phyloP scores from a whole-genome alignment of 768 basidiomycete species.

The Amanita fuliginea region DNA sequence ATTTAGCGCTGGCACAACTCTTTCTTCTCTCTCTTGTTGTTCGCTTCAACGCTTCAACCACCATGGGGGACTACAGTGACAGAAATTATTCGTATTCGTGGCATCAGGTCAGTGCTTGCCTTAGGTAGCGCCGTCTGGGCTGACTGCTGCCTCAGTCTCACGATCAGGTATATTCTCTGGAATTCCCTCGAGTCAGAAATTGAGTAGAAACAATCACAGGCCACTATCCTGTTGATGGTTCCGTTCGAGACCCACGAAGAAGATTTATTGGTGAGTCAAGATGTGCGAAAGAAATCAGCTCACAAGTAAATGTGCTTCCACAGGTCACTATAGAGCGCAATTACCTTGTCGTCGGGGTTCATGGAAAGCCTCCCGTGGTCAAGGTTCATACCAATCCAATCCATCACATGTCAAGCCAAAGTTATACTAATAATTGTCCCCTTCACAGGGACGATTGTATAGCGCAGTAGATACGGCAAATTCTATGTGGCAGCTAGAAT shows the following conservation, averaged over 20 bases:
- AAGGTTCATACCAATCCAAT: constrained; percentile 39
- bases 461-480: constrained; percentile 52
- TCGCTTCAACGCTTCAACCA: constrained; percentile 3
- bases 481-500: constrained; percentile 76
- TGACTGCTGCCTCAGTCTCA: constrained; percentile 45
- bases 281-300: constrained; percentile 4
- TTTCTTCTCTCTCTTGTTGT: constrained; percentile 2
- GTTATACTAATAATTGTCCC: constrained; percentile 1
- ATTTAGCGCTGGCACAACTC: constrained; percentile 2
- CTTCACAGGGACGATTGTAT: constrained; percentile 57
- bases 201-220: constrained; percentile 27
- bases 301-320: neutral
- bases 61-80: constrained; percentile 31
- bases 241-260: constrained; percentile 63
- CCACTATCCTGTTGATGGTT: constrained; percentile 65
- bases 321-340: constrained; percentile 68
- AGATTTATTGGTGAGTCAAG: constrained; percentile 48
- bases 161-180: constrained; percentile 53
- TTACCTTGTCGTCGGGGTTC: constrained; percentile 63
- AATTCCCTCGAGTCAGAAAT: neutral
- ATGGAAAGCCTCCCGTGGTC: constrained; percentile 56
- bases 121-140: constrained; percentile 9
- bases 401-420: neutral
- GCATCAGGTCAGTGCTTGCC: constrained; percentile 57
- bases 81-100: constrained; percentile 56